Percentiles rank a stretch among this genome's conserved stretches.
Conservation (phyloP, 2,329 filamentous ascomycete genomes). For the Sarocladiaceae sp. region DNA sequence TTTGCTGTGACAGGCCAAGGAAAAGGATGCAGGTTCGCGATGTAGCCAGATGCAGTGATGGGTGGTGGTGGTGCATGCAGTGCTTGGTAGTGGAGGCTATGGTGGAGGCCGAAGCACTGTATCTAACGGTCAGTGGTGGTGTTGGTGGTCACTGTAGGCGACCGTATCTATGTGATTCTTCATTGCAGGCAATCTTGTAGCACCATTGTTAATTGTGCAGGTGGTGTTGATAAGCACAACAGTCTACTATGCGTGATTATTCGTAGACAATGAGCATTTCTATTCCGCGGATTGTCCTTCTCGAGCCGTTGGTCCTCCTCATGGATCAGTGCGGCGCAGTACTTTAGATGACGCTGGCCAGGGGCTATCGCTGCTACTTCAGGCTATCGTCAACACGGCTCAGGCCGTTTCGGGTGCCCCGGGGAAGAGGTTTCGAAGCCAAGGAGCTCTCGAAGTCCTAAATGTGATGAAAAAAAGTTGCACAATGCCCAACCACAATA, state of each 20-base stretch:
- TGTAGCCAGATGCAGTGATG: slow-evolving; percentile 4
- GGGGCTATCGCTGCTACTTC: neutral
- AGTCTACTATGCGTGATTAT: too few relatives aligned
- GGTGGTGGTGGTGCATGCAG: neutral
- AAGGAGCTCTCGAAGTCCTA: too few relatives aligned
- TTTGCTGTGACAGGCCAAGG: neutral
- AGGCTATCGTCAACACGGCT: neutral
- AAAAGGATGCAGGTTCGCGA: slow-evolving; percentile 10
- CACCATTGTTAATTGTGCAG: too few relatives aligned
- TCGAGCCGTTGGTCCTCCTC: neutral
- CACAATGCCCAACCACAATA: too few relatives aligned
- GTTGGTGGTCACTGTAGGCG: too few relatives aligned
- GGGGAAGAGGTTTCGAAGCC: too few relatives aligned
- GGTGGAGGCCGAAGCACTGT: neutral
- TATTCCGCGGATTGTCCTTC: too few relatives aligned
- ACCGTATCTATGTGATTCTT: too few relatives aligned
- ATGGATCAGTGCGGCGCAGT: neutral
- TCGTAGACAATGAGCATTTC: too few relatives aligned
- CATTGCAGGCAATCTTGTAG: neutral
- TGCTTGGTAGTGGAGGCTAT: neutral
- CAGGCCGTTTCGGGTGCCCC: neutral
- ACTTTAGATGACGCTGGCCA: neutral
- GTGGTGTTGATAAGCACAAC: too few relatives aligned
- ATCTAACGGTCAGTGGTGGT: too few relatives aligned
- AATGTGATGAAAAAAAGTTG: too few relatives aligned